phyloP scores from a whole-genome alignment of 2,329 filamentous ascomycete species.

The Colletotrichum simmondsii region DNA sequence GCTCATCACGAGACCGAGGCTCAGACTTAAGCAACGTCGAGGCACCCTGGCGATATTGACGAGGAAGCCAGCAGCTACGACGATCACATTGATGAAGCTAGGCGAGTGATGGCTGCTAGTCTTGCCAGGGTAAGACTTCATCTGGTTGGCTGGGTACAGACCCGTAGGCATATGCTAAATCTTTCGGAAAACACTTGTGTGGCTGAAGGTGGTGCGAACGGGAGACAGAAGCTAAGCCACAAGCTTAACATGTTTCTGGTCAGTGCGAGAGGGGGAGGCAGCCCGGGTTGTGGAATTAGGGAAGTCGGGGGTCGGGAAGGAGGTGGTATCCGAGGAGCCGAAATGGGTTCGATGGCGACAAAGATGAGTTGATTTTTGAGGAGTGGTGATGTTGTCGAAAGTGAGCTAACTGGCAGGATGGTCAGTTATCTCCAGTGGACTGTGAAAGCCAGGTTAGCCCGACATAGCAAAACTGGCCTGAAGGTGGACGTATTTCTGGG shows the following conservation, averaged over 20 bases:
- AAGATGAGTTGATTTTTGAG: not conserved
- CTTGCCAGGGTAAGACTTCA: not conserved
- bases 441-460: not conserved
- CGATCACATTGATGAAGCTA: not conserved
- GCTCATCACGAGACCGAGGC: not conserved
- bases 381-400: not conserved
- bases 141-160: no score
- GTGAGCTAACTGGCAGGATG: not conserved
- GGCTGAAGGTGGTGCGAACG: not conserved
- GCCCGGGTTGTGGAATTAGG: not conserved
- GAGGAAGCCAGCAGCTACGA: not conserved
- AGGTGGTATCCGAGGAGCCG: not conserved
- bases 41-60: not conserved
- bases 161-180: not conserved
- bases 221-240: not conserved
- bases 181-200: not conserved
- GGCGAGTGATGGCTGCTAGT: not conserved
- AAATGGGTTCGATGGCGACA: not conserved
- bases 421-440: not conserved
- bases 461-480: not conserved
- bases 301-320: not conserved
- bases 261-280: not conserved
- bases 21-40: not conserved
- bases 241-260: not conserved
- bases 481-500: not conserved